Evolutionary conservation across 768 basidiomycete species (phyloP).

Genomic region (Boletus rufocinnamomeus): DNA sequence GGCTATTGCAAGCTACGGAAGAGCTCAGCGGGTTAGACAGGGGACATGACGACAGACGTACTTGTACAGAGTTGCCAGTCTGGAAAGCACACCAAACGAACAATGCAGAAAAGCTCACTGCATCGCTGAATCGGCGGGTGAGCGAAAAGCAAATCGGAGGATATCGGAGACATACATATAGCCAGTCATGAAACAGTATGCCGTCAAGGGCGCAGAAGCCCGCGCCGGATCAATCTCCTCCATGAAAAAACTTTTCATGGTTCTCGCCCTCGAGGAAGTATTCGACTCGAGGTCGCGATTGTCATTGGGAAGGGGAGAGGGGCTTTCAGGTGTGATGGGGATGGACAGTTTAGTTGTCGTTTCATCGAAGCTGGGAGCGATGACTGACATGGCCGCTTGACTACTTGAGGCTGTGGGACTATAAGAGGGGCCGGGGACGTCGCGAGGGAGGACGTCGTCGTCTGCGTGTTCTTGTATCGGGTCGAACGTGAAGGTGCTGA

Average conservation of each 20-base stretch:
- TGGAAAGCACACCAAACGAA: conserved; percentile 89
- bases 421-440: neutral
- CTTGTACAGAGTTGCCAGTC: conserved; percentile 75
- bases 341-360: neutral
- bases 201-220: conserved; percentile 55
- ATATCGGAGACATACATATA: conserved; percentile 54
- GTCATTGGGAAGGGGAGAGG: neutral
- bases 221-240: conserved; percentile 29
- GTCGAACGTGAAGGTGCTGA: conserved; percentile 4
- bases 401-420: neutral
- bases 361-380: neutral
- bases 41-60: conserved; percentile 20
- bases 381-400: neutral
- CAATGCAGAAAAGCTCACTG: conserved; percentile 73
- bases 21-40: neutral
- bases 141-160: neutral
- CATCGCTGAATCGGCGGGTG: conserved; percentile 47
- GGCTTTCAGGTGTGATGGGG: neutral
- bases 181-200: conserved; percentile 79
- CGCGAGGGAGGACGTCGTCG: neutral
- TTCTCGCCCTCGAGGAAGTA: conserved; percentile 3
- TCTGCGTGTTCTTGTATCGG: conserved; percentile 14
- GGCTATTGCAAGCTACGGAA: conserved; percentile 68
- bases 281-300: conserved; percentile 23
- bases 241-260: conserved; percentile 15